Evolutionary conservation across 768 basidiomycete genomes (phyloP).

Genomic region (Lanmaoa pseudosensibilis): DNA sequence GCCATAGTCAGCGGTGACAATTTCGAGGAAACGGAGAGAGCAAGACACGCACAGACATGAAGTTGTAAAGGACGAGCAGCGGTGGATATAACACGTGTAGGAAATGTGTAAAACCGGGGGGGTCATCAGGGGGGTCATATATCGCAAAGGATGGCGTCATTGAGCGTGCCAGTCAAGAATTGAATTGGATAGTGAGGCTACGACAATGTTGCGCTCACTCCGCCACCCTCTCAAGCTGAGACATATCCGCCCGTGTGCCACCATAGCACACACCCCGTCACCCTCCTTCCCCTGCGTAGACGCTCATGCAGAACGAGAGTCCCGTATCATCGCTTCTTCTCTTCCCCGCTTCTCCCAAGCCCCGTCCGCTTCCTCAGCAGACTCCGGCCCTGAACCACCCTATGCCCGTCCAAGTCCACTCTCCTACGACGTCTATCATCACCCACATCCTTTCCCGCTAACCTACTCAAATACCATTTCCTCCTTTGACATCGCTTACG

Average conservation of each 20-base stretch:
- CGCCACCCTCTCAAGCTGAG: background rate
- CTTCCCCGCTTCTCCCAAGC: conserved; percentile 16
- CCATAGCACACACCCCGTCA: conserved; percentile 10
- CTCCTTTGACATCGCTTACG: conserved; percentile 88
- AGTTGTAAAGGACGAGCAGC: background rate
- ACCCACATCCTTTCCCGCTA: conserved; percentile 61
- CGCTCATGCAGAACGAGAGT: conserved; percentile 72
- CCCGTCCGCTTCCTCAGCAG: conserved; percentile 24
- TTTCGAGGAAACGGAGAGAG: too few species aligned
- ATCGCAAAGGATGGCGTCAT: too few species aligned
- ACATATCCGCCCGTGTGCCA: background rate
- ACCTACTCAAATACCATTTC: conserved; percentile 62
- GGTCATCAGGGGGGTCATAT: background rate
- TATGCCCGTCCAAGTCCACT: conserved; percentile 78
- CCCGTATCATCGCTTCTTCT: conserved; percentile 41
- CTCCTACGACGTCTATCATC: conserved; percentile 70
- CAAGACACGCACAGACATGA: too few species aligned
- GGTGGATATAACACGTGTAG: background rate
- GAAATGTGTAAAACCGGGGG: background rate
- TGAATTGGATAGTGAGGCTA: too few species aligned
- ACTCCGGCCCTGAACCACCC: conserved; percentile 75
- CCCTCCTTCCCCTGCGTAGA: conserved; percentile 75
- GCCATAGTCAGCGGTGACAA: background rate
- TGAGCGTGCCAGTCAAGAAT: too few species aligned
- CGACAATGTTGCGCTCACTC: conserved; percentile 1